Conservation (phyloP, 1,284 basidiomycete genomes). For the Volvariella surrecta region DNA sequence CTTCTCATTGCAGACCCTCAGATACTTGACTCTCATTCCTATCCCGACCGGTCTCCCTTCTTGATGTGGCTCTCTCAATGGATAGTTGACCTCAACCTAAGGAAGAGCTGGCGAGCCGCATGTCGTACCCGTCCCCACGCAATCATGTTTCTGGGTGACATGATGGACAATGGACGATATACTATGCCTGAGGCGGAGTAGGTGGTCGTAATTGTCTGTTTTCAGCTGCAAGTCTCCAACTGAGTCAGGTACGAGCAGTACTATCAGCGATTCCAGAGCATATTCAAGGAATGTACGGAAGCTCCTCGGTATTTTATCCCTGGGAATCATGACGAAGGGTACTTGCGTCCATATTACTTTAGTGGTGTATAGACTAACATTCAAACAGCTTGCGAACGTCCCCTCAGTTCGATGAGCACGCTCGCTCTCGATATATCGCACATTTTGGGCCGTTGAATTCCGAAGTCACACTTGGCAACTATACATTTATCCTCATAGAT, state of each 20-base stretch:
- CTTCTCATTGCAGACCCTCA: conserved; percentile 81
- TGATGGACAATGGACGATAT: conserved; percentile 76
- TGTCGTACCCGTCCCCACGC: conserved; percentile 56
- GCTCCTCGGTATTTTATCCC: conserved; percentile 64
- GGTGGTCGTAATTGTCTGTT: conserved; percentile 20
- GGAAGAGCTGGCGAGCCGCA: conserved; percentile 75
- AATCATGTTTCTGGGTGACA: conserved; percentile 82
- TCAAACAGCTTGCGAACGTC: conserved; percentile 21
- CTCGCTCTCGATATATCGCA: conserved; percentile 52
- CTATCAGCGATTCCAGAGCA: conserved; percentile 54
- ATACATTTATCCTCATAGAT: conserved; percentile 69
- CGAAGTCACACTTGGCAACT: conserved; percentile 49
- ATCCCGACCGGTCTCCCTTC: conserved; percentile 39
- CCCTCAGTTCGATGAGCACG: conserved; percentile 46
- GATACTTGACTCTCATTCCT: conserved; percentile 60
- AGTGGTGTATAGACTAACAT: conserved; percentile 1
- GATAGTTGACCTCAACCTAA: conserved; percentile 66
- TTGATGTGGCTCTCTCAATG: conserved; percentile 45
- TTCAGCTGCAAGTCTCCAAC: not conserved
- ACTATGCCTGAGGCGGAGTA: conserved; percentile 62
- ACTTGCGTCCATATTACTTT: conserved; percentile 12
- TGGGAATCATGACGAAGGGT: conserved; percentile 87
- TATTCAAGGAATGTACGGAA: conserved; percentile 41
- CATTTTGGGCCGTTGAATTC: conserved; percentile 62
- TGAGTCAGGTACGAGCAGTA: conserved; percentile 58